A percentile compares a stretch with the other conserved stretches of the same genome.
Evolutionary conservation across 2,329 filamentous ascomycete species (phyloP).

Genomic region (Colletotrichum falcatum): DNA sequence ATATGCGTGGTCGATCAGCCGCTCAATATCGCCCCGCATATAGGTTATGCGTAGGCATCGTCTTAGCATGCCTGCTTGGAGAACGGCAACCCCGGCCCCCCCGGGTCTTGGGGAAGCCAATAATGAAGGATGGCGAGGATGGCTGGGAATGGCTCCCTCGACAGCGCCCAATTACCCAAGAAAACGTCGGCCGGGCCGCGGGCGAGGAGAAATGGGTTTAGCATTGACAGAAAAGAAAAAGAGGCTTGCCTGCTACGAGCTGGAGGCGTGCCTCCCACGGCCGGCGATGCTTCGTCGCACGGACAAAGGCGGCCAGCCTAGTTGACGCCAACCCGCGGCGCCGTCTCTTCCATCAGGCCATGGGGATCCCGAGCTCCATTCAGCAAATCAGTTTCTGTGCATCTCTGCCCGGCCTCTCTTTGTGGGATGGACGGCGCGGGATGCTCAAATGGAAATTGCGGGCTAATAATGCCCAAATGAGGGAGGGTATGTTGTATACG

Average conservation of each 20-base stretch:
- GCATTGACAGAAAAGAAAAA: neutral
- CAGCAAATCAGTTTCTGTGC: neutral
- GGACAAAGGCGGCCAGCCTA: neutral
- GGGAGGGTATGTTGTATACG: no score
- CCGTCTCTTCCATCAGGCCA: neutral
- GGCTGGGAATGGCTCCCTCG: neutral
- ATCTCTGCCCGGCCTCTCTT: neutral
- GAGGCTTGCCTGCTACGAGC: neutral
- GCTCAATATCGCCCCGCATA: neutral
- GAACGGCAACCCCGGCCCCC: neutral
- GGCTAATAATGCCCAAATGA: neutral
- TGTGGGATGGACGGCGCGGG: neutral
- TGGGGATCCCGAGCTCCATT: neutral
- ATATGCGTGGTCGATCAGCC: no score
- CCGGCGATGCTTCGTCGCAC: conserved; percentile 3
- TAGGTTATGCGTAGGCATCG: neutral
- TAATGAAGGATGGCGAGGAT: neutral
- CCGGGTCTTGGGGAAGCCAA: no score
- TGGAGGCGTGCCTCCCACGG: neutral
- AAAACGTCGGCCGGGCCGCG: no score
- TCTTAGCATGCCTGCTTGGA: neutral
- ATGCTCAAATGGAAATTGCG: neutral
- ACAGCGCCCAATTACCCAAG: neutral
- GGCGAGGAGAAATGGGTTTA: neutral
- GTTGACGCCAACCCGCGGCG: conserved; percentile 2